These are phyloP conservation scores for Aspergillus aculeatus DNA, from an alignment of 2,329 filamentous ascomycete genomes.

Conservation along the genomic window DNA sequence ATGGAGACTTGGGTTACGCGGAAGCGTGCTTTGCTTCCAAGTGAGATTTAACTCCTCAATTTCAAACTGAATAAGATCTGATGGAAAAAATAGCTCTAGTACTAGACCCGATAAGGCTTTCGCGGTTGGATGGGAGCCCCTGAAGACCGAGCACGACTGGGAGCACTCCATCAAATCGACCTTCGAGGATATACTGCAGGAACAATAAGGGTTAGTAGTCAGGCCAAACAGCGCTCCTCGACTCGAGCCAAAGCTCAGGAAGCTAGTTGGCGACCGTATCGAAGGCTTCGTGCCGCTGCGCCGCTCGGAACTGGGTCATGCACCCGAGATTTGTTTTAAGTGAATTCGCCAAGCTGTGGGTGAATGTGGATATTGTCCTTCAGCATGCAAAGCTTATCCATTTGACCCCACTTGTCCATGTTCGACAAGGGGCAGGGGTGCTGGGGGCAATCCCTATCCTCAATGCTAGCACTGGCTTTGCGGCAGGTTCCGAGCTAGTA, in stretches of 20 bases:
- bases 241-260: not conserved
- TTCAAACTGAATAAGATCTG: no score
- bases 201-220: not conserved
- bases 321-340: no score
- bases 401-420: not conserved
- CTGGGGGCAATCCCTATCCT: not conserved
- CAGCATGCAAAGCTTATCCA: not conserved
- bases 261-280: not conserved
- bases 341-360: no score
- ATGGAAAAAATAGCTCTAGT: no score
- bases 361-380: no score
- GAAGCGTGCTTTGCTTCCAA: no score
- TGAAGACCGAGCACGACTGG: no score
- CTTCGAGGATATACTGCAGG: not conserved
- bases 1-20: no score
- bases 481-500: not conserved
- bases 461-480: not conserved
- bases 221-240: not conserved
- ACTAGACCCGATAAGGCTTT: no score
- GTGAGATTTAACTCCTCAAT: no score
- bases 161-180: not conserved
- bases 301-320: no score
- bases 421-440: not conserved
- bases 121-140: no score
- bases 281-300: not conserved